phyloP scores from a whole-genome alignment of 192 early-diverging fungal species.

The Coemansia interrupta region DNA sequence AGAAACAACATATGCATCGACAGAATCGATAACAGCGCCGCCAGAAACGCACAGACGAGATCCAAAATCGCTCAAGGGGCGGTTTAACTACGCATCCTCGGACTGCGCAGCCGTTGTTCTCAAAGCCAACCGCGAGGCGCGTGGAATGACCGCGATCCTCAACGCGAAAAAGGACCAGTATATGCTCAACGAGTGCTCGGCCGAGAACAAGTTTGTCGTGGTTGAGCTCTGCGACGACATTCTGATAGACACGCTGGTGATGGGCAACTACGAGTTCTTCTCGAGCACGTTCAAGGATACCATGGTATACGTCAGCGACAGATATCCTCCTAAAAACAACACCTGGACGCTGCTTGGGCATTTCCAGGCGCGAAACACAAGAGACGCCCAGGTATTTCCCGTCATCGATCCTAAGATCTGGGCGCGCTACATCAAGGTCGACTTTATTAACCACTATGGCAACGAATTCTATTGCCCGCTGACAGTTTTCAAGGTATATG shows the following conservation, averaged over 20 bases:
- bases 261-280: conserved; percentile 98
- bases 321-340: conserved; percentile 71
- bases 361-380: conserved; percentile 79
- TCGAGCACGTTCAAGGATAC: conserved; percentile 89
- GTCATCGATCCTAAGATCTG: conserved; percentile 71
- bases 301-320: conserved; percentile 68
- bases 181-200: conserved; percentile 87
- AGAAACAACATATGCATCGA: neutral
- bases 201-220: conserved; percentile 73
- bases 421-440: conserved; percentile 82
- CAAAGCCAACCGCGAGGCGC: conserved; percentile 79
- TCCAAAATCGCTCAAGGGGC: conserved; percentile 67
- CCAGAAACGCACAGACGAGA: conserved; percentile 10
- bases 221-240: conserved; percentile 94
- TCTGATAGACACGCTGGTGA: conserved; percentile 78
- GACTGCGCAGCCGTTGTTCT: conserved; percentile 91
- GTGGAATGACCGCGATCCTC: conserved; percentile 75
- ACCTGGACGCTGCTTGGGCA: conserved; percentile 80
- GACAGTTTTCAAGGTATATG: conserved; percentile 80
- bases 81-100: conserved; percentile 93
- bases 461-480: conserved; percentile 92
- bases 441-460: conserved; percentile 87
- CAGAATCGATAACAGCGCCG: neutral
- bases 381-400: conserved; percentile 86
- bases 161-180: conserved; percentile 92